Conservation (phyloP, 2,329 filamentous ascomycete genomes). For the Colletotrichum caudatum region DNA sequence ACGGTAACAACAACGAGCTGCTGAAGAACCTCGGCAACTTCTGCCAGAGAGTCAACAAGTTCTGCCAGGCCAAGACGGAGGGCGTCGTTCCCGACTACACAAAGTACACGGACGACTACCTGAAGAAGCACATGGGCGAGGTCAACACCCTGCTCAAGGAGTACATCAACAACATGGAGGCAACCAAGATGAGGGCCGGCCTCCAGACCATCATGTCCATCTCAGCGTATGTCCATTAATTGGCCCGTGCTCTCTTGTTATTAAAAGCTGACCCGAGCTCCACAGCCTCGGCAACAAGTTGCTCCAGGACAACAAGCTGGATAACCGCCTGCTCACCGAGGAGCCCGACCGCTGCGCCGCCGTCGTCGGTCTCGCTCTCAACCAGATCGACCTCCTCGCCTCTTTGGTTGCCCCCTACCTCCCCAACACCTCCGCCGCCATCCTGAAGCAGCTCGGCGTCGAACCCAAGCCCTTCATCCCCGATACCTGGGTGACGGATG, state of each 20-base stretch:
- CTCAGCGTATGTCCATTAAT: conserved; percentile 56
- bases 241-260: conserved; percentile 11
- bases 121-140: conserved; percentile 68
- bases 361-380: conserved; percentile 83
- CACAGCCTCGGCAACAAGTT: conserved; percentile 59
- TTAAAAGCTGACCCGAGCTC: neutral
- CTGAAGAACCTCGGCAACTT: conserved; percentile 81
- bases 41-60: conserved; percentile 77
- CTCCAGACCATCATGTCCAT: conserved; percentile 75
- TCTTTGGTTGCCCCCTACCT: conserved; percentile 86
- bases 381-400: conserved; percentile 85
- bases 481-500: conserved; percentile 71
- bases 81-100: conserved; percentile 74
- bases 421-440: conserved; percentile 80
- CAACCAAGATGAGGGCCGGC: conserved; percentile 76
- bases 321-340: conserved; percentile 67
- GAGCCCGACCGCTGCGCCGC: conserved; percentile 66
- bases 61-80: conserved; percentile 80
- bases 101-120: conserved; percentile 66
- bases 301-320: conserved; percentile 64
- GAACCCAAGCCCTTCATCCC: conserved; percentile 68
- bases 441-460: conserved; percentile 80
- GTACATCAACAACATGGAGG: conserved; percentile 77
- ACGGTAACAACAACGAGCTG: conserved; percentile 90
- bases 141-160: conserved; percentile 74